Evolutionary conservation across 1,284 basidiomycete species (phyloP).

Genomic region (Uromyces viciae-fabae): DNA sequence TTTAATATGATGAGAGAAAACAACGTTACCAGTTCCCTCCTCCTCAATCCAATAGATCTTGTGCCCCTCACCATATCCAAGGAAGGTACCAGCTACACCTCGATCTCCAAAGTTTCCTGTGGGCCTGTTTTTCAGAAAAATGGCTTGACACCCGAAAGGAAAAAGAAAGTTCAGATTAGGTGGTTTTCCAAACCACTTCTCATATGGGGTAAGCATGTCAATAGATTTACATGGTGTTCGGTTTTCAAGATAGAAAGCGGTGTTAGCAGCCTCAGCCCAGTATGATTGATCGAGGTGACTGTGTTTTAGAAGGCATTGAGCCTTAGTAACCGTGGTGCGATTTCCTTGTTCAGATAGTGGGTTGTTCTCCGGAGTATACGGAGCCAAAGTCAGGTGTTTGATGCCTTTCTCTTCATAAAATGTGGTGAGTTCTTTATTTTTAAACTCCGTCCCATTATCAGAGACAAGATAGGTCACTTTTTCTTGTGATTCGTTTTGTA

Average conservation of each 20-base stretch:
- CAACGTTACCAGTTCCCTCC: not conserved
- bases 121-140: not conserved
- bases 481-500: slow-evolving; percentile 48
- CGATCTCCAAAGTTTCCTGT: not conserved
- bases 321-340: slow-evolving; percentile 51
- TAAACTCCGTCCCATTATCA: slow-evolving; percentile 55
- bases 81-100: not conserved
- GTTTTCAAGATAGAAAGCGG: not conserved
- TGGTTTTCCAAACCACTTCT: not conserved
- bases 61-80: not conserved
- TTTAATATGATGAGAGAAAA: not conserved
- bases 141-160: not conserved
- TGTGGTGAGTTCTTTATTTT: slow-evolving; percentile 48
- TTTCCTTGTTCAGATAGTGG: slow-evolving; percentile 52
- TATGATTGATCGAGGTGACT: slow-evolving; percentile 7
- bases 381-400: slow-evolving; percentile 52
- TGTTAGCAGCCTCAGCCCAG: not conserved
- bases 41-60: not conserved
- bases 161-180: not conserved
- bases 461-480: slow-evolving; percentile 53
- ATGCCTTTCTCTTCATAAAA: slow-evolving; percentile 54
- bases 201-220: not conserved
- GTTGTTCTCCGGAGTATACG: slow-evolving; percentile 56
- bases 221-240: not conserved
- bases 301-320: slow-evolving; percentile 51